Base-by-base conservation (phyloP, 2,329 filamentous ascomycete genomes). In the Lachnellula suecica region DNA sequence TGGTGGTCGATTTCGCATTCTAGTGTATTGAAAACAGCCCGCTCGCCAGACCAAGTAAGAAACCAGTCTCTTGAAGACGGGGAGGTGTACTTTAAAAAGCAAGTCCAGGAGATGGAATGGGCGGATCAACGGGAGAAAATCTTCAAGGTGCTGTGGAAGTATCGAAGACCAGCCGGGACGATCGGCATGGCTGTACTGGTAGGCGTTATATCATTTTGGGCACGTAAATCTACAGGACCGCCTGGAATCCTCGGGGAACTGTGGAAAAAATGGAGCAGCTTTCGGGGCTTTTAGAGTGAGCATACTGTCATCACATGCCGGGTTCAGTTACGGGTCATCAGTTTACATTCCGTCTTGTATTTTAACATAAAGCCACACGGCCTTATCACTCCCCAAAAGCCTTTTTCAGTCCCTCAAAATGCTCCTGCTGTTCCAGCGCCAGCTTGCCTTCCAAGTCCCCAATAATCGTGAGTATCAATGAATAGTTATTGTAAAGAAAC, bases 401-500 rank as follows among this genome's bases (percentile, higher is more conserved):
- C 49, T 69, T 70, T 70, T 85, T 87, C 60, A 91, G 68, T 49
- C 75, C 75, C 66, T 88, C 86, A 68, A 94, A 92, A 71, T 91
- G 82, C 60, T 77, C 78, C 71, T 86, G 85, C 69, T 93, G 85
- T 65, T 96, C 91, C 22, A 75, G 73, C 1, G 88, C 83, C 64
- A 93, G 69, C 68, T 89, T 89, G 4, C 90, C 90, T 10, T 79
- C 78, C 4, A 83, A 79, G 63, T 93, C 88, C 65, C 88, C 84
- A 59, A 99, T 88, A 57, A 99, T 97, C 10, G 94, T 97, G 63
- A 91, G 77, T n/a, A 99, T 82, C 58, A 99, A 77, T 49, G 90
- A 95, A 71, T 96, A 97, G 70, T 99, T 99, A 68, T 97, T 99
- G 67, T 89, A 94, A 64, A 99, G 71, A 67, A 97, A 97, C 41